Percentiles rank a stretch among this genome's conserved stretches.
phyloP scores from a whole-genome alignment of 306 rosid genomes.

The Trifolium repens region DNA sequence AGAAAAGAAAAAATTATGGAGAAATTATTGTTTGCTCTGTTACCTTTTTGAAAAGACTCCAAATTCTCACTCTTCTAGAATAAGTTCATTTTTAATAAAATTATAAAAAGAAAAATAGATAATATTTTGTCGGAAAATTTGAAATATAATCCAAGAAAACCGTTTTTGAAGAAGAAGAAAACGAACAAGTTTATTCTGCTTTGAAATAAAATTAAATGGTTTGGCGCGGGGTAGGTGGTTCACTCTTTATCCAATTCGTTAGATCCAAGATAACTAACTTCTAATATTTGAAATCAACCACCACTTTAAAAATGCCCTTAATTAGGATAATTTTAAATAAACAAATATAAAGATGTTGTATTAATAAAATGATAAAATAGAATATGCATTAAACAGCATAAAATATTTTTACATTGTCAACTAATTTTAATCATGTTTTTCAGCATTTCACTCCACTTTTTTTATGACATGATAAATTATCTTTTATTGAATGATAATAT shows the following conservation, averaged over 20 bases:
- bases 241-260: not conserved
- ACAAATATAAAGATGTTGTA: too few species aligned
- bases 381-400: too few species aligned
- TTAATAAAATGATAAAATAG: too few species aligned
- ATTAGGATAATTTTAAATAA: too few species aligned
- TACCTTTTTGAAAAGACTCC: slow-evolving; percentile 31
- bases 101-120: not conserved
- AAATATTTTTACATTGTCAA: too few species aligned
- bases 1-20: not conserved
- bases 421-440: too few species aligned
- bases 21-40: slow-evolving; percentile 23
- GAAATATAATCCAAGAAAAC: slow-evolving; percentile 30
- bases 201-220: slow-evolving; percentile 24
- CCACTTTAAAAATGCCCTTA: too few species aligned
- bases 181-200: not conserved
- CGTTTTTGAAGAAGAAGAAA: slow-evolving; percentile 25
- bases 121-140: slow-evolving; percentile 3
- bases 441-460: too few species aligned
- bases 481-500: too few species aligned
- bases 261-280: slow-evolving; percentile 40
- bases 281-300: not conserved
- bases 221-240: slow-evolving; percentile 43
- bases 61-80: not conserved
- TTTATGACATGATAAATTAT: too few species aligned
- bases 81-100: not conserved